Base-by-base conservation (phyloP, 371 early-diverging fungal species). In the Cladochytrium tenue region DNA sequence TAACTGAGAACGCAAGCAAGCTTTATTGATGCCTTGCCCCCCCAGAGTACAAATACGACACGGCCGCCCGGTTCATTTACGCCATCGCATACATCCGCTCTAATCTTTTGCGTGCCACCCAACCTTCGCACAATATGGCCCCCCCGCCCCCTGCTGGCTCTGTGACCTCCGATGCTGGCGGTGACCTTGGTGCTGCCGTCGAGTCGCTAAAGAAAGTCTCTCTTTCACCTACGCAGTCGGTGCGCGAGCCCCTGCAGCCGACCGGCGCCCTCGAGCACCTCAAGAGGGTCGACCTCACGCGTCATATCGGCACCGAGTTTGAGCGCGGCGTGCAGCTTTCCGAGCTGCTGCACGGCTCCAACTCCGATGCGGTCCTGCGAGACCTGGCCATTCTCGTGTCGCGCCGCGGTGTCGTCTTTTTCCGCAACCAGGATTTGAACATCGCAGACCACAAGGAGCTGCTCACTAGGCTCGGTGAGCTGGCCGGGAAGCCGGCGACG, bases 291-390 rank as follows among this genome's bases (percentile, higher is more conserved):
- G 88, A 88, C 34, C 68, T 88, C 30, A 77, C 87, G 0, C 88
- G 86, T 50, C 71, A 81, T 55, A 82, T 90, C 63, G 90, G 90
- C 56, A 88, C 90, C n/a, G 89, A 88, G 62, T 65, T 90, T 33
- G 85, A 82, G 43, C 84, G 88, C n/a, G 67, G 88, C 43, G 43
- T 43, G 43, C 43, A 43, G 43, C 43, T 43, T 20, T 43, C 43
- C 13, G 43, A 43, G 20, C 43, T 43, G 20, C 43, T 43, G 43
- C 7, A 43, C 7, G 43, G 43, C 28, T 30, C 66, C 28, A 66
- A 66, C 50, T n/a, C 66, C 10, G 60, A 66, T 3, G 66, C 58
- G 15, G 51, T 66, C 23, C 4, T 66, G 26, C 66, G 27, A 7
- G 66, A 66, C 25, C 58, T 66, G 7, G 66, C 66, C 28, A 58